Evolutionary conservation across 805 yeast genomes (phyloP).

Genomic region (Aciculoconidium aculeatum): DNA sequence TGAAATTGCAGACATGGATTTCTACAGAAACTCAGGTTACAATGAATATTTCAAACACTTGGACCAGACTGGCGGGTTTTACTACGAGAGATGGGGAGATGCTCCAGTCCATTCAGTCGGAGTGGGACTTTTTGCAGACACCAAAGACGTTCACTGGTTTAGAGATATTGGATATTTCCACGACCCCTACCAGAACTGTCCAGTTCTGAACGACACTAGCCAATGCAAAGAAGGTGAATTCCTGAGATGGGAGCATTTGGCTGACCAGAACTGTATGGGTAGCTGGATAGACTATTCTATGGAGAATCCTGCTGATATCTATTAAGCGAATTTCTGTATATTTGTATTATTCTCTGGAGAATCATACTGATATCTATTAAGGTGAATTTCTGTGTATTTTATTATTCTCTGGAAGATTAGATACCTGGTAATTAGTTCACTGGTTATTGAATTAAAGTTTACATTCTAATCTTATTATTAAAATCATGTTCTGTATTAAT

Average conservation of each 20-base stretch:
- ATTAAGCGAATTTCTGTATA: conserved; percentile 1
- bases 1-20: conserved; percentile 81
- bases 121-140: conserved; percentile 64
- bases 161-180: conserved; percentile 78
- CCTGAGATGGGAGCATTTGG: conserved; percentile 43
- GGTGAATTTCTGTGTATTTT: too few relatives aligned
- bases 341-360: too few relatives aligned
- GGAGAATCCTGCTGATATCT: conserved; percentile 12
- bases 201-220: conserved; percentile 40
- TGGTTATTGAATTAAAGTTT: too few relatives aligned
- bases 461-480: too few relatives aligned
- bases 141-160: conserved; percentile 73
- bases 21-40: conserved; percentile 65
- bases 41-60: conserved; percentile 55
- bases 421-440: too few relatives aligned
- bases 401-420: too few relatives aligned
- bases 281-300: conserved; percentile 53
- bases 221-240: conserved; percentile 54
- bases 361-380: too few relatives aligned
- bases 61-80: conserved; percentile 72
- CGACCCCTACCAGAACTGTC: conserved; percentile 72
- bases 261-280: conserved; percentile 70
- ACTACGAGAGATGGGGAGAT: conserved; percentile 92
- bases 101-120: conserved; percentile 87
- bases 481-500: too few relatives aligned